Conservation (phyloP, 176 grass and related monocot species). For the Zoysia japonica region DNA sequence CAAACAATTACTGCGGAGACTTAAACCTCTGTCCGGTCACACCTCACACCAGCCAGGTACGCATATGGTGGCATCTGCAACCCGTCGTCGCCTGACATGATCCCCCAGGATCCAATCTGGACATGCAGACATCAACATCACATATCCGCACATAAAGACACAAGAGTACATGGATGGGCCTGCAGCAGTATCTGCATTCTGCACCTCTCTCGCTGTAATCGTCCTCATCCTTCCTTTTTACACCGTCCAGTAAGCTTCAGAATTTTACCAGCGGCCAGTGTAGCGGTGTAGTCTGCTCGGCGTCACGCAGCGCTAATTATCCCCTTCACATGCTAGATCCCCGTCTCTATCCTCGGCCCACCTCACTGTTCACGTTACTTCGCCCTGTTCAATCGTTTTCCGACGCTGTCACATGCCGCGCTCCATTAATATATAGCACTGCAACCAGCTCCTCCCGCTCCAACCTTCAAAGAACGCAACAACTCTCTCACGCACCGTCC, state of each 20-base stretch:
- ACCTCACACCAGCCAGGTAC: slow-evolving; percentile 23
- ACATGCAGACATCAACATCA: slow-evolving; percentile 26
- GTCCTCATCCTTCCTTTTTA: neutral
- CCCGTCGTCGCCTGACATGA: slow-evolving; percentile 28
- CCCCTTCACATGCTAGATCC: slow-evolving; percentile 47
- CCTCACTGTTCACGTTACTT: slow-evolving; percentile 37
- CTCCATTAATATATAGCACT: slow-evolving; percentile 46
- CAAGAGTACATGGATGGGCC: neutral
- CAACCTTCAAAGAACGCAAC: slow-evolving; percentile 28
- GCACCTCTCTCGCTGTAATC: neutral
- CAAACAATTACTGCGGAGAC: slow-evolving; percentile 16
- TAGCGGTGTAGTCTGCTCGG: too few species aligned
- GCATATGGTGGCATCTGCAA: slow-evolving; percentile 18
- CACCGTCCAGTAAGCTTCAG: neutral
- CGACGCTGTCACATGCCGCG: slow-evolving; percentile 44
- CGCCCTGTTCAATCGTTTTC: slow-evolving; percentile 38
- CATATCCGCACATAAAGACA: neutral
- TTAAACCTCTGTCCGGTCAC: slow-evolving; percentile 41
- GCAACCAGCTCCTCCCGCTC: slow-evolving; percentile 34
- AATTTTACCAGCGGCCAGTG: slow-evolving; percentile 10
- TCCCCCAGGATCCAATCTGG: slow-evolving; percentile 23
- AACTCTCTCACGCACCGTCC: neutral
- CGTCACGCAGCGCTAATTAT: slow-evolving; percentile 38
- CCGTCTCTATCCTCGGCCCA: neutral
- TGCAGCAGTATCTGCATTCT: neutral